phyloP scores from a whole-genome alignment of 352 stramenopile species.

The Aphanomyces cochlioides region DNA sequence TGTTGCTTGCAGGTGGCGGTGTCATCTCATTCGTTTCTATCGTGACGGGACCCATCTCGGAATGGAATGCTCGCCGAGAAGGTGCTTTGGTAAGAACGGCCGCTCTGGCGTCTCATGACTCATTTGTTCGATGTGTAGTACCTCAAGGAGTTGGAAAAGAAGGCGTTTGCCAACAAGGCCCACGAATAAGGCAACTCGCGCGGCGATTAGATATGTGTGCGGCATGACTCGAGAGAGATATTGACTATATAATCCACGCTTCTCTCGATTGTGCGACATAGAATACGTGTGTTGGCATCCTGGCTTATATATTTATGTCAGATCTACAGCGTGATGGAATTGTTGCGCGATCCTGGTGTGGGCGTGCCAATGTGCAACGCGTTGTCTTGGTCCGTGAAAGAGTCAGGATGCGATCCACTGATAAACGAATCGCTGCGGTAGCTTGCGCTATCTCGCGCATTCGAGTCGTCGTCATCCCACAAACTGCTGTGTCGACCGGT shows the following conservation, averaged over 20 bases:
- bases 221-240: background rate
- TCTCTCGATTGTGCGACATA: background rate
- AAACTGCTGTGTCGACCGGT: background rate
- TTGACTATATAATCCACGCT: constrained; percentile 9
- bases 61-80: constrained; percentile 30
- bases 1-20: constrained; percentile 22
- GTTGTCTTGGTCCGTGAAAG: background rate
- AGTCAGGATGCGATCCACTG: background rate
- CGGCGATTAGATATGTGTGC: background rate
- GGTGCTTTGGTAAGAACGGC: constrained; percentile 18
- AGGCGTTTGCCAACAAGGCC: constrained; percentile 25
- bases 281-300: too few relatives aligned
- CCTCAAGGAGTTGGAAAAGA: constrained; percentile 28
- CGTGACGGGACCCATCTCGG: constrained; percentile 17
- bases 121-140: background rate
- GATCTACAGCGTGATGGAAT: constrained; percentile 13
- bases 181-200: background rate
- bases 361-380: constrained; percentile 2
- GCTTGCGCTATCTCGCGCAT: background rate
- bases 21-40: constrained; percentile 23
- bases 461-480: constrained; percentile 14
- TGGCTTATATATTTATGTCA: background rate
- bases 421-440: background rate
- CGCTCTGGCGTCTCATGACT: background rate
- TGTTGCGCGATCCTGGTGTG: background rate